phyloP scores from a whole-genome alignment of 2,329 filamentous ascomycete species.

The Sporothrix globosa region DNA sequence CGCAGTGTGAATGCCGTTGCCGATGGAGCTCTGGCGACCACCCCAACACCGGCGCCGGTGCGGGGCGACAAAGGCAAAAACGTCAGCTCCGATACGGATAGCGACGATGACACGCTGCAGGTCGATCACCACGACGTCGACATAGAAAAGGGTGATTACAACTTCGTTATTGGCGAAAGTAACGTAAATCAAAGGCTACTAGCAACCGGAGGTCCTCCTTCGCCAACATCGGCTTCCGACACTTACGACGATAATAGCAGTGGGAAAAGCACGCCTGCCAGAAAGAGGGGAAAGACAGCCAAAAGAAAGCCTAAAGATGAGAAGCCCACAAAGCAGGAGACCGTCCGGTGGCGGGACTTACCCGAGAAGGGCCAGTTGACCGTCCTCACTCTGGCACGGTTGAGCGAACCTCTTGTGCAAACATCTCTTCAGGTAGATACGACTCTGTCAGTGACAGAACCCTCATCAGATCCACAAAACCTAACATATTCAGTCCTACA shows the following conservation, averaged over 20 bases:
- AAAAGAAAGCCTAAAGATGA: neutral
- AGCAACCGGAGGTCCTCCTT: neutral
- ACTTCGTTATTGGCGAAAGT: constrained; percentile 8
- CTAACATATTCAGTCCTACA: constrained; percentile 61
- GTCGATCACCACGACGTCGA: neutral
- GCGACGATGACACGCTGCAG: constrained; percentile 8
- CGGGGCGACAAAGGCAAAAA: constrained; percentile 21
- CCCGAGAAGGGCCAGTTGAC: constrained; percentile 77
- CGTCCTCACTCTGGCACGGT: constrained; percentile 74
- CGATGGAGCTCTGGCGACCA: neutral
- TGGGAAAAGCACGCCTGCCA: neutral
- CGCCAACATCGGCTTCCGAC: neutral
- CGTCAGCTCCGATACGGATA: constrained; percentile 12
- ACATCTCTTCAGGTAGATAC: constrained; percentile 60
- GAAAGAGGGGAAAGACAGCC: constrained; percentile 2
- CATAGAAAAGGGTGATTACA: constrained; percentile 20
- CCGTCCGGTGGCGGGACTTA: constrained; percentile 70
- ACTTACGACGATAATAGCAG: constrained; percentile 1
- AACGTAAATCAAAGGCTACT: constrained; percentile 26
- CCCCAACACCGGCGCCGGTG: neutral
- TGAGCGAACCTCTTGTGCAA: constrained; percentile 82
- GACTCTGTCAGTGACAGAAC: too few species aligned
- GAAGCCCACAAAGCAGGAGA: constrained; percentile 1
- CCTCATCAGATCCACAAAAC: too few species aligned
- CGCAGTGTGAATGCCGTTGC: neutral